phyloP scores from a whole-genome alignment of 768 basidiomycete genomes.

The Rhodosporidiobolus sp. region DNA sequence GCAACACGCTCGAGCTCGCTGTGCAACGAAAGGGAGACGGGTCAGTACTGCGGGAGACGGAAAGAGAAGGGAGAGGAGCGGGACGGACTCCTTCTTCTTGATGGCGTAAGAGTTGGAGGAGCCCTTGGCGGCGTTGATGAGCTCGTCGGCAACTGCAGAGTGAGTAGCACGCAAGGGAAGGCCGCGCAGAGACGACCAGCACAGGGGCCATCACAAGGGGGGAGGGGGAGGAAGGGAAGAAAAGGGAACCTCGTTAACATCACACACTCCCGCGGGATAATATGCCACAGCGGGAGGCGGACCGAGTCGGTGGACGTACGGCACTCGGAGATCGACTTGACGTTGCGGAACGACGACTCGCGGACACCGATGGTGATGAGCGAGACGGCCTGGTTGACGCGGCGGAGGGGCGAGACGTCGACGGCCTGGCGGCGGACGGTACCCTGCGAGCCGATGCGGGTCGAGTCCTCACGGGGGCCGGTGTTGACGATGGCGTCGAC shows the following conservation, averaged over 20 bases:
- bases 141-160: conserved; percentile 55
- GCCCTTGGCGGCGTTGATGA: conserved; percentile 78
- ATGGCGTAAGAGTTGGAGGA: conserved; percentile 99
- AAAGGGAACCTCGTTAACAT: not conserved
- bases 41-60: not conserved
- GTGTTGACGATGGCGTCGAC: conserved; percentile 99
- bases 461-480: conserved; percentile 98
- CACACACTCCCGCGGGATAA: not conserved
- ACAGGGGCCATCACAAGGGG: not conserved
- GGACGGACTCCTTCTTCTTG: conserved; percentile 58
- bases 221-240: not conserved
- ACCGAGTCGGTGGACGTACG: conserved; percentile 17
- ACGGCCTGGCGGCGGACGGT: conserved; percentile 99
- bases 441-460: conserved; percentile 99
- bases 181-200: too few species aligned
- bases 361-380: conserved; percentile 96
- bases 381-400: conserved; percentile 95
- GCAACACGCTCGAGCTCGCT: conserved; percentile 99
- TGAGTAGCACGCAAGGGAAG: not conserved
- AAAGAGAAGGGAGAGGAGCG: too few species aligned
- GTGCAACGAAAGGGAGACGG: conserved; percentile 63
- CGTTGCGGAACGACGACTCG: conserved; percentile 99
- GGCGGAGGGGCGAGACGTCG: conserved; percentile 95
- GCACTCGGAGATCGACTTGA: conserved; percentile 98
- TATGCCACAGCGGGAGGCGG: too few species aligned